Percentiles rank a stretch among this genome's conserved stretches.
phyloP scores from a whole-genome alignment of 495 filamentous ascomycete species.

The Aspergillus sparsus region DNA sequence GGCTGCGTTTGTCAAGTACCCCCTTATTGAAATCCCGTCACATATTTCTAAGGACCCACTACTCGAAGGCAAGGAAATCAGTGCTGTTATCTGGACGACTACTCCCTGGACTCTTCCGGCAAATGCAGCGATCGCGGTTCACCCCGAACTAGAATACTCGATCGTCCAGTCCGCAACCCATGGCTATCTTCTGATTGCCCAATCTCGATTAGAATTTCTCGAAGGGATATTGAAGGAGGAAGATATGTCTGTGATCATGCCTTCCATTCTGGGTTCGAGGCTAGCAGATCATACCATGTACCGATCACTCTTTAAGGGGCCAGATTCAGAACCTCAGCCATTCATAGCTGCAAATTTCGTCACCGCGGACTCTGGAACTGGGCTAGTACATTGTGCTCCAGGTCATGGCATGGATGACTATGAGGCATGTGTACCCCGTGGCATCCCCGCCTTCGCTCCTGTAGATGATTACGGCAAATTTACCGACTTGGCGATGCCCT shows the following conservation, averaged over 20 bases:
- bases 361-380: slow-evolving; percentile 80
- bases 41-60: slow-evolving; percentile 42
- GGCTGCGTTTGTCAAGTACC: slow-evolving; percentile 81
- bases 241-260: slow-evolving; percentile 51
- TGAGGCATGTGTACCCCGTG: slow-evolving; percentile 66
- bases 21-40: slow-evolving; percentile 56
- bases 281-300: slow-evolving; percentile 65
- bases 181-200: slow-evolving; percentile 65
- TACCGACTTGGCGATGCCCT: slow-evolving; percentile 71
- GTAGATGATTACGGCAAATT: slow-evolving; percentile 81
- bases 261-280: slow-evolving; percentile 62
- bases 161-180: slow-evolving; percentile 58
- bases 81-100: slow-evolving; percentile 92
- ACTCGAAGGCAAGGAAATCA: slow-evolving; percentile 47
- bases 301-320: slow-evolving; percentile 61
- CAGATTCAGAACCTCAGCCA: slow-evolving; percentile 55
- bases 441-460: slow-evolving; percentile 72
- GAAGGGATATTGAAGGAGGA: slow-evolving; percentile 46
- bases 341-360: slow-evolving; percentile 86
- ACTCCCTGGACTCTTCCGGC: slow-evolving; percentile 97
- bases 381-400: slow-evolving; percentile 89
- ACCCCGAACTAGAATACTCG: slow-evolving; percentile 69
- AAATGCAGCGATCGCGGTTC: slow-evolving; percentile 83
- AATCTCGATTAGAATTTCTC: slow-evolving; percentile 61
- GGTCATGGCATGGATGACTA: slow-evolving; percentile 98